Base-by-base conservation (phyloP, 2,329 filamentous ascomycete species). In the Metarhizium robertsii region DNA sequence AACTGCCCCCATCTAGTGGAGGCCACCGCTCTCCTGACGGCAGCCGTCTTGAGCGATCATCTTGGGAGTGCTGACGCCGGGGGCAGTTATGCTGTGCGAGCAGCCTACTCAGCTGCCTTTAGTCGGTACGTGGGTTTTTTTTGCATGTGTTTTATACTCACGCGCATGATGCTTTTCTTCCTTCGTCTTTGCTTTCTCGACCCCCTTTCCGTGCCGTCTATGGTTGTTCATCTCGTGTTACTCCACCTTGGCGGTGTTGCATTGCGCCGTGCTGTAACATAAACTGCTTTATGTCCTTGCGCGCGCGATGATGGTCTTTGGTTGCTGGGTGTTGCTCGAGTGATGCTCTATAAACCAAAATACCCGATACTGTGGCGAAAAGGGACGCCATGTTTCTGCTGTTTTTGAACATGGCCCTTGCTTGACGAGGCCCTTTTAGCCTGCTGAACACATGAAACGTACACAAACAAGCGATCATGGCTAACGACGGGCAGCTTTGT, bases 1-100 rank as follows among this genome's bases (percentile, higher is more conserved):
- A 83, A 83, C 63, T 87, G 90, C 59, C 88, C 89, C 54, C 86
- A 92, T 72, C 78, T 90, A 70, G 80, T 92, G 54, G 88, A 92
- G 71, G 88, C 86, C 40, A 92, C 88, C 46, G 86, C 86, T 2
- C 79, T 90, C 59, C 75, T 94, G 57, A 81, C 82, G 61, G 83
- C 87, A 58, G 87, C 87, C 32, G 73, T 85, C 20, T 71, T 91
- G 53, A 81, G 83, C 64, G 87, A 91, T 71, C 74, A 75, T 58
- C 67, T 20, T 67, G 42, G 62, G 30, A 65, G 64, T 54, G 7
- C 32, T 34, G 67, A 65, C 46, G 64, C 63, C 11, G 49, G 45
- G 34, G 69, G 68, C n/a, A 73, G 75, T 52, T 85, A 87, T 70
- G 81, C 84, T 50, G 76, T 86, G 47, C 76, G 86, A 52, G 81